Base-by-base conservation (phyloP, 78 protist genomes). In the Paulinella micropora region DNA sequence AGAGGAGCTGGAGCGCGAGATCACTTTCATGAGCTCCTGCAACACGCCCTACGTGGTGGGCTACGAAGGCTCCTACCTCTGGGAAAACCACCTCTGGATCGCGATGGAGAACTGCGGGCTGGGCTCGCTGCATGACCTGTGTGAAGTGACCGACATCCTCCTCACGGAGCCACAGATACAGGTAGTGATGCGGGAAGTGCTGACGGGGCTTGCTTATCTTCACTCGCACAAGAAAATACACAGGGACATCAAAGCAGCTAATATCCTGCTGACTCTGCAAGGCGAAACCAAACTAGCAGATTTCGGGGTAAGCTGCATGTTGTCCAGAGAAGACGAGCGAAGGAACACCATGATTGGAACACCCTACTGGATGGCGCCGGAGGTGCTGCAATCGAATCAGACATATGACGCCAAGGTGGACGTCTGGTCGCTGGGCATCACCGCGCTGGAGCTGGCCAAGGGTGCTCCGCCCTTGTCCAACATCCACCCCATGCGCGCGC, bases 381-480 rank as follows among this genome's bases (percentile, higher is more conserved):
- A 95, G 89, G 87, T 85, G 26, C 28, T 67, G 26, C 26, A 67
- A 67, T 89, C 89, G 31, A n/a, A 40, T n/a, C n/a, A n/a, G n/a
- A n/a, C n/a, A n/a, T n/a, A n/a, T n/a, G n/a, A n/a, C n/a, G n/a
- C n/a, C n/a, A n/a, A n/a, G 83, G 98, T 97, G 1, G 99, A 98
- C 91, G 96, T 98, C 83, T 98, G 99, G 99, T 89, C 94, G 35
- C 91, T 97, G 92, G 99, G 99, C 69, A 95, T 97, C 90, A 97
- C 99, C 15, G 97, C 97, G 23, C 88, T 97, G 35, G 99, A 97
- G 69, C 89, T 98, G 93, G 98, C 97, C 39, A 93, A 86, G 37
- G 98, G 98, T 3, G 89, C 69, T 28, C 98, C 99, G 34, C 99
- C 99, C 0, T 86, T 92, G 86, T 92, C 97, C 1, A 94, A 96